Conservation (phyloP, 768 basidiomycete genomes). For the Mycena alexandri region DNA sequence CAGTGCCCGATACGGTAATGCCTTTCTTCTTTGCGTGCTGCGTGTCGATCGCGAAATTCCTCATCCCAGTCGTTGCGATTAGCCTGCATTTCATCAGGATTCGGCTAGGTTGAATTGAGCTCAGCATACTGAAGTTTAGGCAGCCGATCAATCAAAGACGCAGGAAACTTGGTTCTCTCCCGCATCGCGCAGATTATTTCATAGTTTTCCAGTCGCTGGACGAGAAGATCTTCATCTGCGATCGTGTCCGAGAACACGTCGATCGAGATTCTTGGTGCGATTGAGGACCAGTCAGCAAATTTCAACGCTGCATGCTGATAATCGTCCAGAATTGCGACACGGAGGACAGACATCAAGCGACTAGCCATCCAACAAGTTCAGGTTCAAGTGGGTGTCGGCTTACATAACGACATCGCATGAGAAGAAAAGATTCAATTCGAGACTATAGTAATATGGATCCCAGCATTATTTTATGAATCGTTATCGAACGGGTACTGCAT, state of each 20-base stretch:
- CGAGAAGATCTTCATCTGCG: constrained; percentile 63
- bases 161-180: constrained; percentile 71
- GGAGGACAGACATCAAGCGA: constrained; percentile 39
- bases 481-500: constrained; percentile 83
- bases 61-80: constrained; percentile 68
- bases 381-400: constrained; percentile 4
- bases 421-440: constrained; percentile 19
- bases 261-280: constrained; percentile 51
- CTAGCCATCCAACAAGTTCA: not conserved
- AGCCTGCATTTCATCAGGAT: constrained; percentile 46
- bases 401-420: constrained; percentile 23
- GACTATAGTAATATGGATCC: constrained; percentile 32
- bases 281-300: constrained; percentile 65
- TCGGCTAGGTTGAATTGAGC: too few relatives aligned
- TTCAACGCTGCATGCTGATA: constrained; percentile 67
- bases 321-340: constrained; percentile 72
- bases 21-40: constrained; percentile 60
- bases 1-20: constrained; percentile 67
- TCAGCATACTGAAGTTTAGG: constrained; percentile 63
- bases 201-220: constrained; percentile 62
- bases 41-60: constrained; percentile 65
- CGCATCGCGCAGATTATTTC: constrained; percentile 75
- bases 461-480: constrained; percentile 60
- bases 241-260: constrained; percentile 67
- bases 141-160: constrained; percentile 62